Base-by-base conservation (phyloP, 1,284 basidiomycete species). In the Cryptococcus neoformans region DNA sequence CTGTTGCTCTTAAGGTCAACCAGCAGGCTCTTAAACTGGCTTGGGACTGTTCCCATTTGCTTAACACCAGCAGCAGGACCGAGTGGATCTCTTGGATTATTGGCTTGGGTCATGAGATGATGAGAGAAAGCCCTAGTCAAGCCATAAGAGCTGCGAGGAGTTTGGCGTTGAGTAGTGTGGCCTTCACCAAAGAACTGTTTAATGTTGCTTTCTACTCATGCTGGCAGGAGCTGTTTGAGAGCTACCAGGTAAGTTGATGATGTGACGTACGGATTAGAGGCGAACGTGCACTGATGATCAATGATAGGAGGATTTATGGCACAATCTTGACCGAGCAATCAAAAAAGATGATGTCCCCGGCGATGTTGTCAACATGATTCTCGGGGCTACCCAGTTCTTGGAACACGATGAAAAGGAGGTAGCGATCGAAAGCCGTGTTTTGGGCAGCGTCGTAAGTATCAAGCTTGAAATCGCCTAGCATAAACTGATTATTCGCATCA, bases 301-400 rank as follows among this genome's bases (percentile, higher is more conserved):
- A 37, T 52, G 28, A 28, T 70, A 96, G 90, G 92, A 96, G 75
- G 92, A 94, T 69, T 84, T 99, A 44, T 92, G 97, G 49, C 86
- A 87, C 44, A 87, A 92, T 4, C 90, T 99, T 51, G 92, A 97
- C 72, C 81, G 80, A 55, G 95, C 96, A 0, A 89, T 99, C 63
- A 90, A 88, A 28, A 60, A 92, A 82, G 81, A 83, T 10, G 85
- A 83, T 4, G 87, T 92, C 2, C 92, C 95, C 0, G 84, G 90
- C 3, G 94, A 98, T 55, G 83, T 99, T 37, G 90, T 96, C n/a
- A 92, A 97, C 73, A 86, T 90, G 49, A 81, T 99, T 36, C 84
- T 99, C 59, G 94, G 94, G 75, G 82, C 99, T n/a, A 93, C 94
- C 7, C 96, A 99, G 76, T 99, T 99, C 75, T 97, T 99, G 91